Evolutionary conservation across 768 basidiomycete genomes (phyloP).

Genomic region (Austroboletus eburneus): DNA sequence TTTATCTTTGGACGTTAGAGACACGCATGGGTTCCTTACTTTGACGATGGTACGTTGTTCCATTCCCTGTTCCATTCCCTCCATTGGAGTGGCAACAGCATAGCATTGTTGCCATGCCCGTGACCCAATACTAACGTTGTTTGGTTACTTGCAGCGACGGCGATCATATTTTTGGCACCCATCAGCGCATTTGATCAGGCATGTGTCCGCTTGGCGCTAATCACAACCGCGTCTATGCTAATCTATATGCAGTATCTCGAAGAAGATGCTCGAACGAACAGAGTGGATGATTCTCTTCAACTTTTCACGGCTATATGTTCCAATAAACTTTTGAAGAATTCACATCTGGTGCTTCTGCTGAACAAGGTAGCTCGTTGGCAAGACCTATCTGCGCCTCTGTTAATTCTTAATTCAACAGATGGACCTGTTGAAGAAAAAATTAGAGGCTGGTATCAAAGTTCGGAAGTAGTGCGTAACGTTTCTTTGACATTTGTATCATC

Average conservation of each 20-base stretch:
- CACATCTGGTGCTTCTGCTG: constrained; percentile 70
- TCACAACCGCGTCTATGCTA: constrained; percentile 10
- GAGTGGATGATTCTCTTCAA: constrained; percentile 79
- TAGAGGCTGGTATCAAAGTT: constrained; percentile 62
- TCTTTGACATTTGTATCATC: not conserved
- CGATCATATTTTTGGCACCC: constrained; percentile 83
- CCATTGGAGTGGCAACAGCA: constrained; percentile 11
- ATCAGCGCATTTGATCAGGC: constrained; percentile 88
- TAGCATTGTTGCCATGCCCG: constrained; percentile 13
- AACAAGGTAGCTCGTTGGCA: constrained; percentile 56
- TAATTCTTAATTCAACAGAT: constrained; percentile 38
- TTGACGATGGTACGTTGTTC: constrained; percentile 70
- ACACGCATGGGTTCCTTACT: constrained; percentile 80
- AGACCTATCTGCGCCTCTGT: constrained; percentile 1
- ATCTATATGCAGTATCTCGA: constrained; percentile 58
- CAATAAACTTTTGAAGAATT: constrained; percentile 67
- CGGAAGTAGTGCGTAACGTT: constrained; percentile 64
- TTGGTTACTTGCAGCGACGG: constrained; percentile 49
- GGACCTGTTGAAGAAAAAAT: constrained; percentile 69
- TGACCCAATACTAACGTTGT: constrained; percentile 8
- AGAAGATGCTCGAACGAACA: constrained; percentile 74
- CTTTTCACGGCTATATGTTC: constrained; percentile 73
- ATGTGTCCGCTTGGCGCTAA: constrained; percentile 12
- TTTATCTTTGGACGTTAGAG: constrained; percentile 40
- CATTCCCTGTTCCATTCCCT: constrained; percentile 8